These are phyloP conservation scores for Sordariomycetes sp. DNA, from an alignment of 2,329 filamentous ascomycete genomes.

Conservation along the genomic window DNA sequence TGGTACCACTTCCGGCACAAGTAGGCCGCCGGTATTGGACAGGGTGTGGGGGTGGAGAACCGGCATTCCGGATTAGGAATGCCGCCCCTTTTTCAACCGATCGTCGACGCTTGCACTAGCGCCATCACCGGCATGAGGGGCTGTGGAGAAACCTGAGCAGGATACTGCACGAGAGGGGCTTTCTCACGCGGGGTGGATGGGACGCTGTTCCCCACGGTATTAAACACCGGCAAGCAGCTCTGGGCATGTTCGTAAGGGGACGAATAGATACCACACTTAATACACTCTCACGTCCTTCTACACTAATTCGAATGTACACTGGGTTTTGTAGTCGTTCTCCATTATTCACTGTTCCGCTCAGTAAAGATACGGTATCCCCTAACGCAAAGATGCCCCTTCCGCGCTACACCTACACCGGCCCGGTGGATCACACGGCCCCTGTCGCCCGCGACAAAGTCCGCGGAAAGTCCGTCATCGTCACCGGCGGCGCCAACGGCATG, in stretches of 20 bases:
- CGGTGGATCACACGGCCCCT: slow-evolving; percentile 20
- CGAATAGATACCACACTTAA: no score
- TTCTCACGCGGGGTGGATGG: background rate
- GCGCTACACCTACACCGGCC: slow-evolving; percentile 19
- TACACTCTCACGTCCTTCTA: background rate
- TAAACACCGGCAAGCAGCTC: background rate
- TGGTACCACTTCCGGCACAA: no score
- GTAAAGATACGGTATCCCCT: background rate
- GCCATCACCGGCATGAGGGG: no score
- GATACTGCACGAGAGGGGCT: background rate
- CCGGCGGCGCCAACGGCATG: slow-evolving; percentile 33
- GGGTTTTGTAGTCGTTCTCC: no score
- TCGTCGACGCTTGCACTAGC: no score
- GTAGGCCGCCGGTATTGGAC: no score
- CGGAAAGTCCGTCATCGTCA: slow-evolving; percentile 35
- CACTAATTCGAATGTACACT: no score
- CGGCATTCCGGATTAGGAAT: no score
- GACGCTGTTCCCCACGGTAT: background rate
- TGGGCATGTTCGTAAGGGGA: no score
- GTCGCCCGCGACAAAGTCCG: slow-evolving; percentile 23
- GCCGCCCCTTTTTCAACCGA: no score
- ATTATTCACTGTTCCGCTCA: background rate
- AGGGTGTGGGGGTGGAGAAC: no score
- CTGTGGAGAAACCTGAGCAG: background rate
- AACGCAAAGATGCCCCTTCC: slow-evolving; percentile 11